These are phyloP conservation scores for Sporothrix luriei DNA, from an alignment of 2,329 filamentous ascomycete genomes.

Conservation along the genomic window DNA sequence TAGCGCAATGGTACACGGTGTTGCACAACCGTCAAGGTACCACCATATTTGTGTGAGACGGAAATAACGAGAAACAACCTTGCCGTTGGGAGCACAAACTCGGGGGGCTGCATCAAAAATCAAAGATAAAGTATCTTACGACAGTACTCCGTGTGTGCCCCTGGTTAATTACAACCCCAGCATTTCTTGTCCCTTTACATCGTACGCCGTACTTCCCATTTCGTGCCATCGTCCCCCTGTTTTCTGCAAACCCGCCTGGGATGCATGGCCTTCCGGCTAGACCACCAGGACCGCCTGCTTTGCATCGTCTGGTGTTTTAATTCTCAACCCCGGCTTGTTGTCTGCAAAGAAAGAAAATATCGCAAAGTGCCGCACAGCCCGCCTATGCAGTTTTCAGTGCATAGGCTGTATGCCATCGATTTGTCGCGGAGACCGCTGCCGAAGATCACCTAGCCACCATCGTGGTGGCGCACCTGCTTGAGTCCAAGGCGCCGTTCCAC, in stretches of 20 bases:
- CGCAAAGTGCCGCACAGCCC: not conserved
- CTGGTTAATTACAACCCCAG: not conserved
- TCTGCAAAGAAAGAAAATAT: not conserved
- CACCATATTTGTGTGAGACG: not conserved
- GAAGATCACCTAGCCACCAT: conserved; percentile 38
- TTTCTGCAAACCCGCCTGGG: not conserved
- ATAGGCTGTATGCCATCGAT: conserved; percentile 36
- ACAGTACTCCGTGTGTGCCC: not conserved
- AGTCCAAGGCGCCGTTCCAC: conserved; percentile 45
- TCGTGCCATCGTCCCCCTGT: not conserved
- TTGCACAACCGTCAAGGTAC: not conserved
- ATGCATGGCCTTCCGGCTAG: not conserved
- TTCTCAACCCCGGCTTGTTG: not conserved
- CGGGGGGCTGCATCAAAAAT: not conserved
- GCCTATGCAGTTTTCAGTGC: conserved; percentile 32
- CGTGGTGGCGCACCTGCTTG: conserved; percentile 42
- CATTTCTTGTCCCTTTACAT: not conserved
- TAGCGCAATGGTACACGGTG: conserved; percentile 1
- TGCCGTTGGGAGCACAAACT: conserved; percentile 1
- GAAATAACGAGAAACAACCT: not conserved
- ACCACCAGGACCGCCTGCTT: not conserved
- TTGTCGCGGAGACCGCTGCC: conserved; percentile 35
- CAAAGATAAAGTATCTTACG: too few relatives aligned
- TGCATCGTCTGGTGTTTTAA: not conserved
- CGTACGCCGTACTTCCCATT: not conserved